phyloP scores from a whole-genome alignment of 2,329 filamentous ascomycete genomes.

The Tolypocladium paradoxum region DNA sequence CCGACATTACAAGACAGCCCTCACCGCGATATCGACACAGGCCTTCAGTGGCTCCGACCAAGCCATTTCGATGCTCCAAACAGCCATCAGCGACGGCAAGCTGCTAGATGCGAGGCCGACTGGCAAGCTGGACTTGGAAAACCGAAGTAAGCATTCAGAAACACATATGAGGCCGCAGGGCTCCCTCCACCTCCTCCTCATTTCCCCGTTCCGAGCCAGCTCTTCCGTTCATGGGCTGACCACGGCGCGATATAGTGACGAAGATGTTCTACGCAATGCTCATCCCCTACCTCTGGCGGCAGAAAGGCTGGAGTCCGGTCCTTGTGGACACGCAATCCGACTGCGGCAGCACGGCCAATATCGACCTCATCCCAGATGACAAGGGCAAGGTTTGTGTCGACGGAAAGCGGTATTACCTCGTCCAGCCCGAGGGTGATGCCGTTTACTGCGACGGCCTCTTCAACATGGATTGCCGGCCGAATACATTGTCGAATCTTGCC shows the following conservation, averaged over 20 bases:
- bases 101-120: background rate
- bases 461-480: too few relatives aligned
- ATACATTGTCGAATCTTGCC: too few relatives aligned
- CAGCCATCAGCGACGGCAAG: background rate
- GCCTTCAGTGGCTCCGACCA: background rate
- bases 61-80: background rate
- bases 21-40: background rate
- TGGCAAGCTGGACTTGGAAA: background rate
- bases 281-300: background rate
- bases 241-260: background rate
- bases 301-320: background rate
- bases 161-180: too few relatives aligned
- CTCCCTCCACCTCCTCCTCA: background rate
- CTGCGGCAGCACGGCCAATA: accelerated
- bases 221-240: background rate
- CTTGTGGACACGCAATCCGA: background rate
- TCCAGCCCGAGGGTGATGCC: background rate
- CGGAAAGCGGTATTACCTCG: background rate
- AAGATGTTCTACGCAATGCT: background rate
- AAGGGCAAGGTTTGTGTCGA: background rate
- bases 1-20: background rate
- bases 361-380: background rate
- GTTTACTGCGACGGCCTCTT: too few relatives aligned
- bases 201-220: background rate
- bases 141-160: background rate